These are phyloP conservation scores for Chalciporus chontae DNA, from an alignment of 768 basidiomycete species.

Conservation along the genomic window DNA sequence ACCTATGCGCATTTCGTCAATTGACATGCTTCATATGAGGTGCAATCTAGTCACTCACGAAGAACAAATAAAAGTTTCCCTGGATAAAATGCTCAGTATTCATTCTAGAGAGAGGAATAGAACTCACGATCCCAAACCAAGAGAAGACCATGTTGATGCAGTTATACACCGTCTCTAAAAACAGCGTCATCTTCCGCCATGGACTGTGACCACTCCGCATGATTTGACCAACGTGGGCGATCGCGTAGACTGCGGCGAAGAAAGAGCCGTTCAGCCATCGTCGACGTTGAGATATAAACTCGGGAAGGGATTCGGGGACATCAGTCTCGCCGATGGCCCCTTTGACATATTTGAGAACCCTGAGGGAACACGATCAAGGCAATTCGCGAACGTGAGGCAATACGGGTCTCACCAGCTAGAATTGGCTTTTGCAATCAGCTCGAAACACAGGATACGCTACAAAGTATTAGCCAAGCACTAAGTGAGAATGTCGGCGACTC, in stretches of 20 bases:
- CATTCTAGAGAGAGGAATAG: neutral
- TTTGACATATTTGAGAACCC: conserved; percentile 96
- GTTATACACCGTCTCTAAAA: conserved; percentile 84
- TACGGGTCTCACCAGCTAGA: conserved; percentile 59
- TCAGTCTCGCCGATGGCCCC: conserved; percentile 92
- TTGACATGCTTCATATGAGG: neutral
- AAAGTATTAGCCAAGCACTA: conserved; percentile 4
- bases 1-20: conserved; percentile 43
- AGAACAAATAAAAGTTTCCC: conserved; percentile 96
- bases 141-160: conserved; percentile 83
- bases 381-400: neutral
- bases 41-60: conserved; percentile 48
- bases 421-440: conserved; percentile 73
- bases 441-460: conserved; percentile 81
- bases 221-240: conserved; percentile 59
- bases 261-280: conserved; percentile 92
- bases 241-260: conserved; percentile 91
- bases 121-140: conserved; percentile 87
- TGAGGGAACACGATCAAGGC: conserved; percentile 32
- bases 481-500: conserved; percentile 18
- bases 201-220: conserved; percentile 58
- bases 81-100: conserved; percentile 25
- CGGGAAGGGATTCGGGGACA: conserved; percentile 88
- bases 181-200: conserved; percentile 66
- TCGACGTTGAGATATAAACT: conserved; percentile 90